Conservation (phyloP, 305 asterid genomes). For the Solanum hybrid region DNA sequence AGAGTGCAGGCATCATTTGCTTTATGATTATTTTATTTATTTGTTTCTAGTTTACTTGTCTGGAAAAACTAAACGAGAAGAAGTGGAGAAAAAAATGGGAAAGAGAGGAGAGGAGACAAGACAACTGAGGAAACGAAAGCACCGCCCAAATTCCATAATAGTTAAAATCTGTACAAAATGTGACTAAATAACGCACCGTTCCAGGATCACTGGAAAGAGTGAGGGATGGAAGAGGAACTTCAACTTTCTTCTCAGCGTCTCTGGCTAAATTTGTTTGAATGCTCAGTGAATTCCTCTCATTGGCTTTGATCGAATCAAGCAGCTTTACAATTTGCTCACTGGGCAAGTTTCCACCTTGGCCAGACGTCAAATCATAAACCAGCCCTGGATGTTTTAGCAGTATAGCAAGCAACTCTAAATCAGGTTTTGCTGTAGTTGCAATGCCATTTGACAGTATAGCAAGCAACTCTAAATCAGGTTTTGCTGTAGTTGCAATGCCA, state of each 20-base stretch:
- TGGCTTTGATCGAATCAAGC: slow-evolving; percentile 75
- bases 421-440: slow-evolving; percentile 55
- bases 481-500: slow-evolving; percentile 29
- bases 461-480: slow-evolving; percentile 76
- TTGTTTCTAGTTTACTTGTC: slow-evolving; percentile 6
- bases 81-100: not conserved
- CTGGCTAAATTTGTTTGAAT: slow-evolving; percentile 35
- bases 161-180: slow-evolving; percentile 37
- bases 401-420: slow-evolving; percentile 74
- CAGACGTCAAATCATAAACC: slow-evolving; percentile 88
- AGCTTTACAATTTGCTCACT: slow-evolving; percentile 59
- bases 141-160: not conserved
- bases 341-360: slow-evolving; percentile 63
- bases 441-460: slow-evolving; percentile 36
- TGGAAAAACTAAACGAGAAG: slow-evolving; percentile 25
- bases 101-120: not conserved
- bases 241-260: slow-evolving; percentile 43
- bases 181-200: slow-evolving; percentile 89
- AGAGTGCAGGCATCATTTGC: not conserved
- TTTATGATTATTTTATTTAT: not conserved
- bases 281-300: slow-evolving; percentile 37
- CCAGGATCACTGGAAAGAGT: slow-evolving; percentile 82
- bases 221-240: slow-evolving; percentile 95
- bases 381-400: slow-evolving; percentile 76
- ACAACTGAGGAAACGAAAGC: not conserved